Evolutionary conservation across 345 rosid species (phyloP).

Genomic region (Psidium guajava): DNA sequence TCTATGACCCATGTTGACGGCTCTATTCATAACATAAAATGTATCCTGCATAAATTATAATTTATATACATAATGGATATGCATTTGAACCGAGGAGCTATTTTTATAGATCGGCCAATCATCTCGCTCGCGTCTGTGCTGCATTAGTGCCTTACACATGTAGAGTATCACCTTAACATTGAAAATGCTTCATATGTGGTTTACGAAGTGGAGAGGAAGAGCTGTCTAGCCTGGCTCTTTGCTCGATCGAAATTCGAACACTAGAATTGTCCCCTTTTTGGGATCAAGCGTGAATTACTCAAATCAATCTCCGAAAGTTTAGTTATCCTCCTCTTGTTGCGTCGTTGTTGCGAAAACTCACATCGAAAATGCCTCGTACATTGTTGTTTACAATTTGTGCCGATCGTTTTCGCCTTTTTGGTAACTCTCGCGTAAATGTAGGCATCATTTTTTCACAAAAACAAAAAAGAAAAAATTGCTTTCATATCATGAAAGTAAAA

Average conservation of each 20-base stretch:
- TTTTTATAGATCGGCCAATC: not conserved
- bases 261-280: not conserved
- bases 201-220: not conserved
- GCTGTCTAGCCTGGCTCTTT: not conserved
- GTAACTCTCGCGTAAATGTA: not conserved
- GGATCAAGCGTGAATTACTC: rapidly evolving
- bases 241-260: not conserved
- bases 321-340: not conserved
- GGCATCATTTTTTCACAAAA: not conserved
- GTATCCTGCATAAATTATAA: not conserved
- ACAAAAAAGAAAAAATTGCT: too few relatives aligned
- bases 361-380: not conserved
- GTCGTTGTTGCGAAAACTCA: too few relatives aligned
- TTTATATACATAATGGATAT: too few relatives aligned
- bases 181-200: too few relatives aligned
- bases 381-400: not conserved
- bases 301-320: not conserved
- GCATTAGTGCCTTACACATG: not conserved
- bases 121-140: not conserved
- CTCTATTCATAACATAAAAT: too few relatives aligned
- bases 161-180: not conserved
- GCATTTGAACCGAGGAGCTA: not conserved
- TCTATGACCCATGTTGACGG: too few relatives aligned
- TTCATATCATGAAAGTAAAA: not conserved
- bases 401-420: not conserved